Evolutionary conservation across 108 stramenopile genomes (phyloP).

Genomic region (Skeletonema menzelii): DNA sequence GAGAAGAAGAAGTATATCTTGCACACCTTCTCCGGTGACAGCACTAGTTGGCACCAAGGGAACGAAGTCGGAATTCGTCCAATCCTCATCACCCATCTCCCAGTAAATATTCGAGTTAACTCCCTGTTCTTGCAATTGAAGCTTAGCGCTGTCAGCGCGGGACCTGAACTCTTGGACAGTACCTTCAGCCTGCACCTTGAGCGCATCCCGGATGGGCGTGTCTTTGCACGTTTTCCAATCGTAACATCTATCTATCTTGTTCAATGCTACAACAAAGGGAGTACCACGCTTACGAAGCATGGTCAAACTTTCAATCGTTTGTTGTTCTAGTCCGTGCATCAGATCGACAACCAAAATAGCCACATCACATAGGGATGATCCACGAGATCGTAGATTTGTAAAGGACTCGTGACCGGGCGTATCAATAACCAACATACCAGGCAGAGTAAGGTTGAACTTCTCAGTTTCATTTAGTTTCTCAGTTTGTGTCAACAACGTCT

Average conservation of each 20-base stretch:
- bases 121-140: slow-evolving; percentile 92
- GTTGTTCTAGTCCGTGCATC: slow-evolving; percentile 99
- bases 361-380: slow-evolving; percentile 97
- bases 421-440: slow-evolving; percentile 98
- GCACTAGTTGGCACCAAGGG: slow-evolving; percentile 98
- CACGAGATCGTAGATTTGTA: slow-evolving; percentile 95
- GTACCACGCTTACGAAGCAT: slow-evolving; percentile 91
- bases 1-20: slow-evolving; percentile 93
- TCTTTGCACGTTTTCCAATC: slow-evolving; percentile 95
- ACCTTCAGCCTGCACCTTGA: slow-evolving; percentile 91
- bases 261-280: slow-evolving; percentile 98
- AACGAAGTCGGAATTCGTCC: slow-evolving; percentile 89
- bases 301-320: slow-evolving; percentile 98
- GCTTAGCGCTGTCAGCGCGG: slow-evolving; percentile 78
- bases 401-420: slow-evolving; percentile 99
- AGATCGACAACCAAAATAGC: slow-evolving; percentile 99
- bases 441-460: slow-evolving; percentile 86
- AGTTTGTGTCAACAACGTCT: slow-evolving; percentile 87
- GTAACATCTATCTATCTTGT: slow-evolving; percentile 99
- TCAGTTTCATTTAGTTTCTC: slow-evolving; percentile 82
- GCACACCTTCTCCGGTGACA: slow-evolving; percentile 98
- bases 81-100: slow-evolving; percentile 97
- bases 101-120: slow-evolving; percentile 99
- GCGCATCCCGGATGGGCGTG: slow-evolving; percentile 90
- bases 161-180: slow-evolving; percentile 91